Conservation (phyloP, 306 rosid species). For the Cajanus cajan region DNA sequence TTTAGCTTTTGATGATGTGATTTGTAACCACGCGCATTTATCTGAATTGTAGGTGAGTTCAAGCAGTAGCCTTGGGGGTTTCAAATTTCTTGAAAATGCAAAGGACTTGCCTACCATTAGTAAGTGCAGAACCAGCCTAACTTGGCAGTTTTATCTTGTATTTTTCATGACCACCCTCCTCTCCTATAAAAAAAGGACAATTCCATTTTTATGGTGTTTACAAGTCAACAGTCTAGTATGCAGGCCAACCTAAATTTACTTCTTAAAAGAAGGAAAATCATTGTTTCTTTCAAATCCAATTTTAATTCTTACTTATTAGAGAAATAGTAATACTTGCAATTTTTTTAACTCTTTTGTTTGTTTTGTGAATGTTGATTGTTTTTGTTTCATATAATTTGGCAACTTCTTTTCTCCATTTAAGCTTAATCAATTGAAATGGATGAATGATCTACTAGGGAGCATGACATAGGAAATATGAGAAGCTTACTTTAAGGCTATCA, state of each 20-base stretch:
- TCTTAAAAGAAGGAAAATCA: neutral
- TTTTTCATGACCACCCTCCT: neutral
- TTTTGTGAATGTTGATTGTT: neutral
- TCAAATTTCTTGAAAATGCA: slow-evolving; percentile 80
- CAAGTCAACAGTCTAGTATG: neutral
- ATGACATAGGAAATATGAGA: neutral
- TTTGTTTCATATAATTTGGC: neutral
- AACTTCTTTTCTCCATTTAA: neutral
- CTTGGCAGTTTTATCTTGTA: neutral
- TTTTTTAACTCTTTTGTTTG: neutral
- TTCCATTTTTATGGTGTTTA: slow-evolving; percentile 2
- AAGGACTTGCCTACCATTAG: slow-evolving; percentile 94
- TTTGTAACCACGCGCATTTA: neutral
- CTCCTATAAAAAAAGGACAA: neutral
- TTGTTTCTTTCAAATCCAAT: neutral
- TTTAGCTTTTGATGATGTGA: slow-evolving; percentile 7
- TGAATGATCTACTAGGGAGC: neutral
- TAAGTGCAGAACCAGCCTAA: slow-evolving; percentile 44
- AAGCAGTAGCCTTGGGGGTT: slow-evolving; percentile 50
- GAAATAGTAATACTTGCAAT: neutral
- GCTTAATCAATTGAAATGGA: slow-evolving; percentile 1
- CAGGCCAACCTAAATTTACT: neutral
- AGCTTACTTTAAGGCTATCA: neutral
- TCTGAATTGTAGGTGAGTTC: slow-evolving; percentile 57
- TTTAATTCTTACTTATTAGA: neutral